Percentiles rank a stretch among this genome's conserved stretches.
Evolutionary conservation across 2,329 filamentous ascomycete genomes (phyloP).

Genomic region (Ambrosiella cleistominuta): DNA sequence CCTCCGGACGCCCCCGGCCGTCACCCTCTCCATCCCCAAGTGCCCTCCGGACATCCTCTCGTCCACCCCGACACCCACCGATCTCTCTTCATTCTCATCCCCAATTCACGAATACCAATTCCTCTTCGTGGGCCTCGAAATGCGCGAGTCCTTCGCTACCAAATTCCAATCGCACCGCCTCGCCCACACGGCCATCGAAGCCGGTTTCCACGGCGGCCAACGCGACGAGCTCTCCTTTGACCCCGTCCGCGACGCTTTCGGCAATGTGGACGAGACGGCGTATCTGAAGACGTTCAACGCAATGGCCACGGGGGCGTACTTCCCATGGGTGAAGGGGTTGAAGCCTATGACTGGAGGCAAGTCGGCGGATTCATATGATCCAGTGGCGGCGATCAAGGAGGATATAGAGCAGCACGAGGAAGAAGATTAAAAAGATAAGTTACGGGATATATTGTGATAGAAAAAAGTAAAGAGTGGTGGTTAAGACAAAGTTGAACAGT

Average conservation of each 20-base stretch:
- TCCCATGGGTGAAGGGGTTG: constrained; percentile 7
- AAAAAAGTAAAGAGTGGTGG: too few species aligned
- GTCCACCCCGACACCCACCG: neutral
- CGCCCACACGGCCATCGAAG: constrained; percentile 34
- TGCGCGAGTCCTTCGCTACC: constrained; percentile 24
- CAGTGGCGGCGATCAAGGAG: neutral
- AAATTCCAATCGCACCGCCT: constrained; percentile 28
- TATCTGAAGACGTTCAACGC: constrained; percentile 6
- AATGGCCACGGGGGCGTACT: constrained; percentile 2
- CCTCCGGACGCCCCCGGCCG: constrained; percentile 24
- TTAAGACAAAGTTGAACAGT: too few species aligned
- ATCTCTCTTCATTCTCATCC: constrained; percentile 19
- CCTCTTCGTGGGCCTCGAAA: constrained; percentile 33
- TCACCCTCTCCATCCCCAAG: constrained; percentile 29
- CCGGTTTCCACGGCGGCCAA: constrained; percentile 31
- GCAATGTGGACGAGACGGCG: neutral
- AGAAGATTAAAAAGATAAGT: neutral
- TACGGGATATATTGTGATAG: neutral
- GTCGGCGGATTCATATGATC: neutral
- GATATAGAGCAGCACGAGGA: neutral
- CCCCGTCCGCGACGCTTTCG: constrained; percentile 14
- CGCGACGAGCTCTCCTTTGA: constrained; percentile 33
- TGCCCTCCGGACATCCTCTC: neutral
- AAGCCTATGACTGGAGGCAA: neutral
- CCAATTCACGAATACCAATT: constrained; percentile 19